Base-by-base conservation (phyloP, 768 basidiomycete genomes). In the Cyathus striatus region DNA sequence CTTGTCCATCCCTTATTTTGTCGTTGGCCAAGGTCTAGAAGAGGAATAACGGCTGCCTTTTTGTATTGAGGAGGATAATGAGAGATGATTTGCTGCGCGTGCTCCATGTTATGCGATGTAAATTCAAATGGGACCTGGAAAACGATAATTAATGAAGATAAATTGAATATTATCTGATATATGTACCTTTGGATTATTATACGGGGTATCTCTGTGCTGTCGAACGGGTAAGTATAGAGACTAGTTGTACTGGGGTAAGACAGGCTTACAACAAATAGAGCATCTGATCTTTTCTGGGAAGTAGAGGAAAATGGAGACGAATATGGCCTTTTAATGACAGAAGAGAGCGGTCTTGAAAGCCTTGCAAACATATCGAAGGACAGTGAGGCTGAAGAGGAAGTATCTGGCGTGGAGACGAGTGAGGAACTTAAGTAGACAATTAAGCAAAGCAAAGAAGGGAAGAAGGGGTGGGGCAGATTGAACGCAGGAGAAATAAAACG, bases 1-100 rank as follows among this genome's bases (percentile, higher is more conserved):
- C 88, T 92, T 20, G 95, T 97, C 90, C 91, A 99, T 53, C 90
- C 91, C 53, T 95, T 90, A 72, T 98, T 98, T 65, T 99, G 96
- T 51, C 92, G 79, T 66, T 99, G 96, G 1, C 86, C 94, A 34
- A 99, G 78, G 65, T 98, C 94, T 45, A 99, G 83, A 23, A 99
- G 75, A 37, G 96, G 96, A 60, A 99, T 97, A 53, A 91, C 85
- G 22, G 96, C 96, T 14, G 93, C 95, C 65, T 99, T 99, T 78
- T 92, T 96, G 78, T 98, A 99, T 58, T 97, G 94, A 41, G 90
- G 78, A 17, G 95, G 95, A 71, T 99, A 99, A 53, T 82, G 83
- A 32, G 88, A 75, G 62, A 98, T 90, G 67, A 98, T 88, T 61
- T 90, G 85, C 48, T 93, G 55, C 0, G 92, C 93, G 25, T 79